A percentile compares a stretch with the other conserved stretches of the same genome.
phyloP scores from a whole-genome alignment of 441 rosid species.

The Arabidopsis lyrata region DNA sequence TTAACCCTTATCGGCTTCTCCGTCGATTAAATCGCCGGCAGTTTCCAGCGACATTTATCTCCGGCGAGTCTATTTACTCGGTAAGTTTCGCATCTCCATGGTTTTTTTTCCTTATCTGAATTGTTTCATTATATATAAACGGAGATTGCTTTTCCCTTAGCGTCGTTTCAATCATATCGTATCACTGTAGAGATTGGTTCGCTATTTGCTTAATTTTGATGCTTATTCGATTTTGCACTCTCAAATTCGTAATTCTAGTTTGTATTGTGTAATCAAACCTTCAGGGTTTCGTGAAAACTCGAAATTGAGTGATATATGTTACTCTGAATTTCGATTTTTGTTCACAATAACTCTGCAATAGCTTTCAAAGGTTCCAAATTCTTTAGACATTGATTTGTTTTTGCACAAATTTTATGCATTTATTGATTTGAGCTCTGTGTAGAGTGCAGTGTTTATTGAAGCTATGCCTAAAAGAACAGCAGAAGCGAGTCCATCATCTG shows the following conservation, averaged over 20 bases:
- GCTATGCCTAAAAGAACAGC: conserved; percentile 41
- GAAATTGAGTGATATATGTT: no score
- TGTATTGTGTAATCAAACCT: neutral
- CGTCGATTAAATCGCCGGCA: neutral
- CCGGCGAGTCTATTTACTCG: neutral
- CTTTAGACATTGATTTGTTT: no score
- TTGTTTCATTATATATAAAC: neutral
- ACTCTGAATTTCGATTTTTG: no score
- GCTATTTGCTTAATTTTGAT: neutral
- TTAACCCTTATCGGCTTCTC: neutral
- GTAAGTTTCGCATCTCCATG: neutral
- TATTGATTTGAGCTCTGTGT: neutral
- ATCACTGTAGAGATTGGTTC: neutral
- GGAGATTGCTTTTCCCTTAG: neutral
- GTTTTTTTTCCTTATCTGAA: neutral
- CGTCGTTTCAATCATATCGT: neutral
- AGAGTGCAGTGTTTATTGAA: conserved; percentile 4
- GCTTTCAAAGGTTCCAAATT: no score
- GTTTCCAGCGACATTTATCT: neutral
- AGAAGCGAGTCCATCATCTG: conserved; percentile 9
- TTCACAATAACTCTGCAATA: no score
- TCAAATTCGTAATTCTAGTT: neutral
- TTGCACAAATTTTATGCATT: neutral
- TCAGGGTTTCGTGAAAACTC: neutral
- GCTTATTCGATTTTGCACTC: neutral